phyloP scores from a whole-genome alignment of 768 basidiomycete genomes.

The Filobasidium wieringae region DNA sequence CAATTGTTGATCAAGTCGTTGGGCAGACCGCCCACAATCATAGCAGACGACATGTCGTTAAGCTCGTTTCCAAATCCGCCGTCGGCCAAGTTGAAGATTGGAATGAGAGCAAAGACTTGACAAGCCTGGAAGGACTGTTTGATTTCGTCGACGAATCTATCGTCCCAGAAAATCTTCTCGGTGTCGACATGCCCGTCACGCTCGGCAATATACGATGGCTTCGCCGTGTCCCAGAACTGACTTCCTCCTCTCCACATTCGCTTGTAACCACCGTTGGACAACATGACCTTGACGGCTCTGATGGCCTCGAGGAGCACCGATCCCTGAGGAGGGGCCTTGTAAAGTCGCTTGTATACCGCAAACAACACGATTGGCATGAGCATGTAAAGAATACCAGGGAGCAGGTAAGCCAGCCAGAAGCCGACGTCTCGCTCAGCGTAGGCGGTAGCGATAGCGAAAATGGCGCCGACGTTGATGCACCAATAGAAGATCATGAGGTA shows the following conservation, averaged over 20 bases:
- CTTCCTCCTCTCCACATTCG: constrained; percentile 22
- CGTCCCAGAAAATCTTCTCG: too few species aligned
- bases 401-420: constrained; percentile 32
- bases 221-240: constrained; percentile 34
- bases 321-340: constrained; percentile 35
- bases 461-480: constrained; percentile 36
- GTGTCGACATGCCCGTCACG: constrained; percentile 18
- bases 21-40: too few species aligned
- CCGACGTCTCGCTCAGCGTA: constrained; percentile 25
- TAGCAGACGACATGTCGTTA: constrained; percentile 31
- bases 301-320: constrained; percentile 33
- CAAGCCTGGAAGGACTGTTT: constrained; percentile 30
- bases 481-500: constrained; percentile 29
- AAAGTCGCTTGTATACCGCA: constrained; percentile 22
- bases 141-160: constrained; percentile 38
- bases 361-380: constrained; percentile 35
- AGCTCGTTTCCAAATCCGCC: constrained; percentile 32
- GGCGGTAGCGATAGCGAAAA: constrained; percentile 6
- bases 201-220: constrained; percentile 26
- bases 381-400: constrained; percentile 34
- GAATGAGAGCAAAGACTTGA: constrained; percentile 25
- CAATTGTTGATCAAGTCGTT: constrained; percentile 24
- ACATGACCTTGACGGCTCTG: constrained; percentile 22
- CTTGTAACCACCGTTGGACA: constrained; percentile 21
- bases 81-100: constrained; percentile 33